Evolutionary conservation across 495 filamentous ascomycete genomes (phyloP).

Genomic region (Xylona heveae): DNA sequence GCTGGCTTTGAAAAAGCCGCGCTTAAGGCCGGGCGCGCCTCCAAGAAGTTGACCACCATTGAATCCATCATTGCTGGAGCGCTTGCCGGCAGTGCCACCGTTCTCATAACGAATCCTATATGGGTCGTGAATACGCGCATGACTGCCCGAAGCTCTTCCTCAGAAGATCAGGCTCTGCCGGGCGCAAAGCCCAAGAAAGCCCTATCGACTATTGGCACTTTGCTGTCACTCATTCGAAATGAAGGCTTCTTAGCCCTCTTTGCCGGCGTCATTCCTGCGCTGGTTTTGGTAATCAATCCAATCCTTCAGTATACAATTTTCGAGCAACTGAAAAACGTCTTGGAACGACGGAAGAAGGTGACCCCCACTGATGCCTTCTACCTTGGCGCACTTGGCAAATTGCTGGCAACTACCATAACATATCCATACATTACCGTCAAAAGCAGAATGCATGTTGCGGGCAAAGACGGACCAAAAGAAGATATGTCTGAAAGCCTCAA

Average conservation of each 20-base stretch:
- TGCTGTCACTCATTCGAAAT: conserved; percentile 50
- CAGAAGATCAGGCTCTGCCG: conserved; percentile 29
- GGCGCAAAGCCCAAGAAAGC: conserved; percentile 24
- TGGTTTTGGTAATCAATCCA: conserved; percentile 90
- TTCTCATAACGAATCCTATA: conserved; percentile 91
- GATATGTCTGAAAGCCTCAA: conserved; percentile 52
- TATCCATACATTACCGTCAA: conserved; percentile 99
- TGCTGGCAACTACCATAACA: conserved; percentile 79
- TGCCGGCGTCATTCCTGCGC: conserved; percentile 74
- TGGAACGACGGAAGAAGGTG: conserved; percentile 45
- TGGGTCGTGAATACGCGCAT: conserved; percentile 98
- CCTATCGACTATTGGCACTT: conserved; percentile 56
- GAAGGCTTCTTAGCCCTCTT: conserved; percentile 76
- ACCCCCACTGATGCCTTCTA: conserved; percentile 77
- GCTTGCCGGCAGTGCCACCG: conserved; percentile 83
- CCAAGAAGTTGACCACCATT: conserved; percentile 65
- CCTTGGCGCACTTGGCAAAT: conserved; percentile 80
- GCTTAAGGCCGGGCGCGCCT: conserved; percentile 46
- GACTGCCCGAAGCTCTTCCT: conserved; percentile 58
- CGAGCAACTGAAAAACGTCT: conserved; percentile 74
- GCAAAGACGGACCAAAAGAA: conserved; percentile 41
- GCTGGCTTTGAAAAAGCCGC: conserved; percentile 73
- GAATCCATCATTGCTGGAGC: conserved; percentile 91
- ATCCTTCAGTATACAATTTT: conserved; percentile 98
- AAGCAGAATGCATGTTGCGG: conserved; percentile 85